Evolutionary conservation across 257 asterid genomes (phyloP), one percentile per base, ranked within the genome.

Genomic region (Pogostemon cablin): DNA sequence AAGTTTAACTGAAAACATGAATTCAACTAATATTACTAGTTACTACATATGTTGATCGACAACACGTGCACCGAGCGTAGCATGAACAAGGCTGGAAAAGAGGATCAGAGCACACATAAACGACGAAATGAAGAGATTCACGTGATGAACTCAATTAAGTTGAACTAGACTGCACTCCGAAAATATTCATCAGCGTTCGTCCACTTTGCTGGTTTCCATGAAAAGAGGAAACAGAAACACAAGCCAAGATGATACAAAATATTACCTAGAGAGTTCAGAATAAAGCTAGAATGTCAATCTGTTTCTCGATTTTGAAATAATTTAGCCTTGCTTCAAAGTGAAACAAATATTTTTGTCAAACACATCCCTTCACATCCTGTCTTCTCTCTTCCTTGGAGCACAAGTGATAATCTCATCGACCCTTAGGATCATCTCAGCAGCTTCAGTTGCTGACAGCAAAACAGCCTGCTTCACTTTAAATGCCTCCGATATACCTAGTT

Each of bases 401-500:
- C 95, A 90, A 32, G 97, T 90, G 72, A 92, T 88, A 64, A 90
- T 92, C 67, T 92, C 97, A 3, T 90, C 96, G 2, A 90, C 97
- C 80, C 96, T 79, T 9, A 90, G 79, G 73, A 92, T 90, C 97
- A 88, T 88, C 85, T 92, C 98, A 9, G 93, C 86, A 50, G 98
- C 97, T 82, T 92, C 98, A 5, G 93, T 92, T 54, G 98, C 97
- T 4, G 98, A 92, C 59, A 86, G 85, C 84, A 92, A 65, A 47
- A 90, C 97, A 9, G 90, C 97, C 38, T 88, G 90, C 85, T 92
- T 92, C 65, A 92, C 98, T 83, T 92, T 92, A 79, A 92, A 92
- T 40, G 97, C 86, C 82, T 92, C 97, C 0, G 78, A 88, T 55
- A 92, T 90, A 34, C 98, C 98, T n/a, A 74, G 79, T 71, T 85